Evolutionary conservation across 352 stramenopile genomes (phyloP), one percentile per base, ranked within the genome.

Genomic region (Pythium aristosporum): DNA sequence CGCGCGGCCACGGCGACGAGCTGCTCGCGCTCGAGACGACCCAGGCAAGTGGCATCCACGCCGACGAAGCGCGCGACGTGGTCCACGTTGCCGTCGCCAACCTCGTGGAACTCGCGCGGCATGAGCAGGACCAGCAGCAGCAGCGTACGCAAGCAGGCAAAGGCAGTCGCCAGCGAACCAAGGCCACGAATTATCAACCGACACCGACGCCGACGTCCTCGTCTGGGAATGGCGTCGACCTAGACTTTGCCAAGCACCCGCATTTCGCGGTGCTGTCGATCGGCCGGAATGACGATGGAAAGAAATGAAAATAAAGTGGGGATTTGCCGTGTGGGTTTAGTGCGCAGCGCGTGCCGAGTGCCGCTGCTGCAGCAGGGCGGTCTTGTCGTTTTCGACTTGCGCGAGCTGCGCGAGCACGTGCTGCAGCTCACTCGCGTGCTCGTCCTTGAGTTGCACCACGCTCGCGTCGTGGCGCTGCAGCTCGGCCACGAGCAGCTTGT

Each of bases 181-280:
- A 42, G 15, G 37, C 37, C 37, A 42, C 39, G 2, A 46, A 13
- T 6, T 7, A 46, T 8, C 39, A n/a, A 20, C 2, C 39, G 7
- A 46, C 39, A 10, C 23, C 50, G 18, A 20, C 44, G 21, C 12
- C 46, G 44, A 5, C 46, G 18, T 39, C 34, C 8, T 15, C 34
- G 34, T 39, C 41, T 34, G 21, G 30, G 15, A 28, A 44, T 20
- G 21, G 57, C 9, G 30, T 68, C 10, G 57, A 43, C 21, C 73
- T 91, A 6, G 78, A 92, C 57, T 91, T 90, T 49, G 75, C 77
- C 25, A 70, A 76, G 49, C 84, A 92, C 57, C 80, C 82, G 28
- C 82, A 91, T 49, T 92, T 90, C 59, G 80, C 83, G 0, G 71
- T 89, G 13, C 65, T 89, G 15, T 44, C 68, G n/a, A 85, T 90